A percentile compares a stretch with the other conserved stretches of the same genome.
Conservation (phyloP, 768 basidiomycete genomes). For the Tubosaeta sp. region DNA sequence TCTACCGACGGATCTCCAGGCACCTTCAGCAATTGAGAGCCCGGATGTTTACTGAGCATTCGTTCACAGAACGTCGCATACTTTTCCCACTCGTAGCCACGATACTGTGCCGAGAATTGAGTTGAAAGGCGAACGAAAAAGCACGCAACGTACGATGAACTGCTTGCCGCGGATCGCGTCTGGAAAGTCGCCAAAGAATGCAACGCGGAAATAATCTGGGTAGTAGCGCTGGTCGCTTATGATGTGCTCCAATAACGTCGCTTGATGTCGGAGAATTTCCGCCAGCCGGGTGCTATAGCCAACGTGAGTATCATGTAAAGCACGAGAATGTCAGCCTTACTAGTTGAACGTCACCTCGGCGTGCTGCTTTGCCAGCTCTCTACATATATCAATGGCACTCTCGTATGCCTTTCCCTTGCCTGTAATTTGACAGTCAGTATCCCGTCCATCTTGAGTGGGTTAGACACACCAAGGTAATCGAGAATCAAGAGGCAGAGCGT, state of each 20-base stretch:
- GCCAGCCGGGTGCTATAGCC: conserved; percentile 67
- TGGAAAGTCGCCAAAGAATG: conserved; percentile 91
- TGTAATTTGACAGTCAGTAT: conserved; percentile 26
- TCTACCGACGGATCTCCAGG: conserved; percentile 77
- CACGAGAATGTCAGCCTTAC: conserved; percentile 38
- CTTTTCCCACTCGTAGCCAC: conserved; percentile 94
- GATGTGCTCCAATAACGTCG: conserved; percentile 83
- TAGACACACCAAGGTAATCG: conserved; percentile 77
- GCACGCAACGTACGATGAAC: conserved; percentile 64
- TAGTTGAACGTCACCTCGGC: conserved; percentile 88
- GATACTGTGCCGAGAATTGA: conserved; percentile 52
- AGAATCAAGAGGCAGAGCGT: conserved; percentile 86
- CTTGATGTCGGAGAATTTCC: conserved; percentile 83
- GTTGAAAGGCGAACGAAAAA: not conserved
- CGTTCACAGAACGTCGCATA: conserved; percentile 85
- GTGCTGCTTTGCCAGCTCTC: conserved; percentile 87
- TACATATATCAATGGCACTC: conserved; percentile 87
- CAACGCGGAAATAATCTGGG: conserved; percentile 90
- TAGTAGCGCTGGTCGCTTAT: conserved; percentile 80
- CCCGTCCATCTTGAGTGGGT: not conserved
- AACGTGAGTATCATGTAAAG: conserved; percentile 3
- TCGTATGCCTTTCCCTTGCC: conserved; percentile 99
- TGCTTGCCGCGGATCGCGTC: conserved; percentile 81
- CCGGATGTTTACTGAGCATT: conserved; percentile 87
- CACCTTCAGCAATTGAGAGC: conserved; percentile 72